A percentile compares a stretch with the other conserved stretches of the same genome.
Evolutionary conservation across 1,139 yeast genomes (phyloP).

Genomic region (Hyphopichia khmerensis): DNA sequence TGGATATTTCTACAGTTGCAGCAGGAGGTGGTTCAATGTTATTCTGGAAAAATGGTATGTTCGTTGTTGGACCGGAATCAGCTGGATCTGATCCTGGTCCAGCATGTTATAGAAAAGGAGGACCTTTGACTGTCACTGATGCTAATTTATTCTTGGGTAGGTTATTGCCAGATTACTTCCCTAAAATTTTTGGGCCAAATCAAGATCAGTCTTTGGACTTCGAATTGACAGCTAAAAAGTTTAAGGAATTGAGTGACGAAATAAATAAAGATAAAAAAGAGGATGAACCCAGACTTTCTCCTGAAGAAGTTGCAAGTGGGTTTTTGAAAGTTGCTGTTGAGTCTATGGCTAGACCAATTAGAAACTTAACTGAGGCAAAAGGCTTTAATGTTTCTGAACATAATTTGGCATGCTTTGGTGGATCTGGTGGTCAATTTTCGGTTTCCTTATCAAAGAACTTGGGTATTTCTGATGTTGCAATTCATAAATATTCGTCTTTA

Average conservation of each 20-base stretch:
- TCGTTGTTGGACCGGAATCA: slow-evolving; percentile 48
- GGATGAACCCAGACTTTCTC: slow-evolving; percentile 21
- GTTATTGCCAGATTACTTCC: slow-evolving; percentile 40
- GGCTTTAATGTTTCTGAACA: slow-evolving; percentile 42
- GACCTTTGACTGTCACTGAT: slow-evolving; percentile 48
- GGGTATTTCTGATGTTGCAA: slow-evolving; percentile 37
- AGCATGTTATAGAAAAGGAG: slow-evolving; percentile 46
- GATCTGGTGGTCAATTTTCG: slow-evolving; percentile 49
- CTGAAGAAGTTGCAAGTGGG: slow-evolving; percentile 45
- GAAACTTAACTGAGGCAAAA: slow-evolving; percentile 45
- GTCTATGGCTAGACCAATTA: slow-evolving; percentile 47
- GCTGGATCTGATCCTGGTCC: slow-evolving; percentile 52
- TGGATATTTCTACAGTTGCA: slow-evolving; percentile 48
- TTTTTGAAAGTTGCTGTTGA: slow-evolving; percentile 47
- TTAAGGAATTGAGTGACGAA: slow-evolving; percentile 28
- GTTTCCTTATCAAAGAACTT: slow-evolving; percentile 40
- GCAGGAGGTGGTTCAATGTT: slow-evolving; percentile 50
- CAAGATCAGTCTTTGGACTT: slow-evolving; percentile 40
- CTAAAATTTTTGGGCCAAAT: slow-evolving; percentile 44
- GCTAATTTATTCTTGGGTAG: slow-evolving; percentile 45
- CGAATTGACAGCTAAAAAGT: slow-evolving; percentile 28
- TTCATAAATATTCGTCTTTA: slow-evolving; percentile 45
- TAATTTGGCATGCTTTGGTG: slow-evolving; percentile 46
- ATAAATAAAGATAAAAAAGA: slow-evolving; percentile 24
- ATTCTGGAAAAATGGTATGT: slow-evolving; percentile 46